phyloP scores from a whole-genome alignment of 2,329 filamentous ascomycete genomes.

The Daldinia sp. region DNA sequence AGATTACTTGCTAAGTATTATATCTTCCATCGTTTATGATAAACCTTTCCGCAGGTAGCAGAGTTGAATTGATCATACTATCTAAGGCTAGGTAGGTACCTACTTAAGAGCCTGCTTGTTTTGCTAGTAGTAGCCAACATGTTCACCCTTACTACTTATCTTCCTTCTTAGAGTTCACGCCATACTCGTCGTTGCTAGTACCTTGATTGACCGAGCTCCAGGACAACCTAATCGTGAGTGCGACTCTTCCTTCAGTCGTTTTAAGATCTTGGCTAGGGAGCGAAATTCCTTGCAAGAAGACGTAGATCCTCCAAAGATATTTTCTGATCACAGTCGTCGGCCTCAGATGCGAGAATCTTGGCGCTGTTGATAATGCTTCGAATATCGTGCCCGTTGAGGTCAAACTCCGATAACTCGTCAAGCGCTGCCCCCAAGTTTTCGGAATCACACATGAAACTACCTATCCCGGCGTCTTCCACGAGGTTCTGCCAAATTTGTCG shows the following conservation, averaged over 20 bases:
- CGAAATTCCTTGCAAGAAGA: constrained; percentile 48
- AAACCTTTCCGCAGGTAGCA: not conserved
- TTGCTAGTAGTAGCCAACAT: too few species aligned
- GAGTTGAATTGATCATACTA: not conserved
- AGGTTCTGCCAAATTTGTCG: constrained; percentile 51
- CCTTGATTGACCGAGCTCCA: not conserved
- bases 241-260: too few species aligned
- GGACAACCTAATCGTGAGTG: not conserved
- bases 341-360: constrained; percentile 48
- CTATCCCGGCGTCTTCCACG: constrained; percentile 43
- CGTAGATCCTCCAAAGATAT: constrained; percentile 44
- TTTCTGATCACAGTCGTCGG: constrained; percentile 33
- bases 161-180: not conserved
- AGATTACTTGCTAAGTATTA: not conserved
- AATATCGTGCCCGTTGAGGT: constrained; percentile 60
- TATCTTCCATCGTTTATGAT: not conserved
- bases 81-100: too few species aligned
- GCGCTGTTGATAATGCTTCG: constrained; percentile 58
- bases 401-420: constrained; percentile 50
- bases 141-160: too few species aligned
- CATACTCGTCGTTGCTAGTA: not conserved
- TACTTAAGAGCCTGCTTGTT: too few species aligned
- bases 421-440: constrained; percentile 40
- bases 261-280: constrained; percentile 5
- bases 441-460: constrained; percentile 42